Percentiles rank a stretch among this genome's conserved stretches.
These are phyloP conservation scores for Lentinula lateritia DNA, from an alignment of 768 basidiomycete species.

Conservation along the genomic window DNA sequence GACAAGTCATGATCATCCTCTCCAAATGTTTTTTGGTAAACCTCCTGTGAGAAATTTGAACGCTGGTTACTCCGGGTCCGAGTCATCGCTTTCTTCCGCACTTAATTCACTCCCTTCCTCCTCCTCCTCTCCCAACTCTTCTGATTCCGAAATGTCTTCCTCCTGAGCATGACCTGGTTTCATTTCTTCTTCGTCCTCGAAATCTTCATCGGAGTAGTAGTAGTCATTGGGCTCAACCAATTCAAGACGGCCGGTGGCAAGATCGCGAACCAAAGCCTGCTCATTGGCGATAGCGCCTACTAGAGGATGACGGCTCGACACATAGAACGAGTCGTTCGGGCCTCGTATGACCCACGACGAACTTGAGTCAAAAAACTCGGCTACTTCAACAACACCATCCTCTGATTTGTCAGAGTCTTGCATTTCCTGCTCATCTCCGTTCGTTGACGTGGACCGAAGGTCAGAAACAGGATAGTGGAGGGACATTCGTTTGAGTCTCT, in stretches of 20 bases:
- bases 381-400: not conserved
- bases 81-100: not conserved
- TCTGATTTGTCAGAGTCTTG: not conserved
- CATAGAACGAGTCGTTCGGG: not conserved
- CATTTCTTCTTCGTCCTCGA: too few relatives aligned
- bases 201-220: too few relatives aligned
- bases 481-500: not conserved
- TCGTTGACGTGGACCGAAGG: not conserved
- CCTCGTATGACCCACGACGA: not conserved
- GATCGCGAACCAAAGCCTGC: not conserved
- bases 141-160: not conserved
- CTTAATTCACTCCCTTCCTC: not conserved
- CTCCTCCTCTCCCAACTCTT: not conserved
- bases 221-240: too few relatives aligned
- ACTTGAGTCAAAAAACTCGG: not conserved
- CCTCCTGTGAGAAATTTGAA: too few relatives aligned
- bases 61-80: not conserved
- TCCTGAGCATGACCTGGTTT: not conserved
- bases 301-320: not conserved
- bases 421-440: not conserved
- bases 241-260: not conserved
- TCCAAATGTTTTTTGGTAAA: too few relatives aligned
- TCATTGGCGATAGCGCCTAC: too few relatives aligned
- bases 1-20: too few relatives aligned
- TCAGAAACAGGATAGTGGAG: not conserved